phyloP scores from a whole-genome alignment of 495 filamentous ascomycete genomes.

The Trichoderma gamsii region DNA sequence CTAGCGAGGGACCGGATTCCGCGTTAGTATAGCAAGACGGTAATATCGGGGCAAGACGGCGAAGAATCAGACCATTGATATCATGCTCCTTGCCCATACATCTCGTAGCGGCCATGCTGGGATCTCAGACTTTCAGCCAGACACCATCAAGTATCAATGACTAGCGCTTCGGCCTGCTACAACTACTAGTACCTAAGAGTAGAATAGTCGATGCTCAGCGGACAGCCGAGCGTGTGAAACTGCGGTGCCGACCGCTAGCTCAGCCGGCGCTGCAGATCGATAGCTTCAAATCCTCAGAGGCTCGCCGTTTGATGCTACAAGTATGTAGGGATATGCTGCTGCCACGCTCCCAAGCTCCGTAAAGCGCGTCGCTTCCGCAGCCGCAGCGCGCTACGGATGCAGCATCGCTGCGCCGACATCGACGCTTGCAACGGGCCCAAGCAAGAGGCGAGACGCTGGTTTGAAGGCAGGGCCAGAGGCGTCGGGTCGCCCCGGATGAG shows the following conservation, averaged over 20 bases:
- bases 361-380: conserved; percentile 1
- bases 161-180: background rate
- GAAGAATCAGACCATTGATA: conserved; percentile 1
- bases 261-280: conserved; percentile 10
- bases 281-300: background rate
- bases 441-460: background rate
- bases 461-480: background rate
- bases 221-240: background rate
- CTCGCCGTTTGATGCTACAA: background rate
- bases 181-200: background rate
- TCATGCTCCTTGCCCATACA: background rate
- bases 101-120: background rate
- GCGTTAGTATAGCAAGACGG: background rate
- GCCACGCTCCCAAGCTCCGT: background rate
- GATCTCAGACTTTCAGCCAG: background rate
- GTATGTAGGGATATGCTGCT: background rate
- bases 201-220: background rate
- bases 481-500: background rate
- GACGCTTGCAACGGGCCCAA: background rate
- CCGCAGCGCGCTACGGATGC: conserved; percentile 2
- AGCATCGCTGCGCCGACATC: background rate
- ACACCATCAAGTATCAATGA: background rate
- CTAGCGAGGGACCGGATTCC: background rate
- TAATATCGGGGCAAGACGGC: background rate
- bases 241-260: conserved; percentile 12